Conservation (phyloP, 164 flowering plant species). For the Taxillus chinensis region DNA sequence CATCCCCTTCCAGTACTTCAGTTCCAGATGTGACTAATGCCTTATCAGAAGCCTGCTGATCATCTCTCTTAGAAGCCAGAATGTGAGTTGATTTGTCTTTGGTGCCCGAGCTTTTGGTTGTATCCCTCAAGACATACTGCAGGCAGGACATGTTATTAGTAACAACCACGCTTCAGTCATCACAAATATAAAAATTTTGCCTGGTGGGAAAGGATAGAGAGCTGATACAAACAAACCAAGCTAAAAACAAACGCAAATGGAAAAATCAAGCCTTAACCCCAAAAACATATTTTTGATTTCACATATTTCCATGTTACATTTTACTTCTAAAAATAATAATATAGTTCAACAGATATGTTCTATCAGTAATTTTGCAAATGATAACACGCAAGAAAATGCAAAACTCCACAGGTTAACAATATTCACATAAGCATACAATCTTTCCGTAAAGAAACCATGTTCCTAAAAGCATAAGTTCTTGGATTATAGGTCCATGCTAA, state of each 20-base stretch:
- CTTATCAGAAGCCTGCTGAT: slow-evolving; percentile 38
- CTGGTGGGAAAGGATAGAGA: background rate
- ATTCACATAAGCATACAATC: too few relatives aligned
- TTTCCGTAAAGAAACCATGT: too few relatives aligned
- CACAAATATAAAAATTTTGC: background rate
- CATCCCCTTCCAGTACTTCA: slow-evolving; percentile 33
- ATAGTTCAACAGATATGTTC: too few relatives aligned
- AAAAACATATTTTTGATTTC: background rate
- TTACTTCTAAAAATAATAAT: too few relatives aligned
- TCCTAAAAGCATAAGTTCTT: too few relatives aligned
- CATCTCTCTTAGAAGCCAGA: slow-evolving; percentile 45
- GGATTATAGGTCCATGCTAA: too few relatives aligned
- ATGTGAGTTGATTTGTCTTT: slow-evolving; percentile 55
- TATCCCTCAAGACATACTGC: slow-evolving; percentile 72
- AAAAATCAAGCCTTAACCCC: background rate
- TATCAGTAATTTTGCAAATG: too few relatives aligned
- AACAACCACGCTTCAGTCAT: background rate
- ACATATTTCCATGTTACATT: too few relatives aligned
- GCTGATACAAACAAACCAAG: slow-evolving; percentile 5
- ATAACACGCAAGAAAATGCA: too few relatives aligned
- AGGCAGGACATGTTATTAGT: slow-evolving; percentile 6
- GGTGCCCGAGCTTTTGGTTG: slow-evolving; percentile 29
- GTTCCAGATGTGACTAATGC: slow-evolving; percentile 26
- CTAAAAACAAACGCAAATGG: background rate
- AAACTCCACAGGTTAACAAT: too few relatives aligned